Base-by-base conservation (phyloP, 2,329 filamentous ascomycete species). In the Cladosporium sp. region DNA sequence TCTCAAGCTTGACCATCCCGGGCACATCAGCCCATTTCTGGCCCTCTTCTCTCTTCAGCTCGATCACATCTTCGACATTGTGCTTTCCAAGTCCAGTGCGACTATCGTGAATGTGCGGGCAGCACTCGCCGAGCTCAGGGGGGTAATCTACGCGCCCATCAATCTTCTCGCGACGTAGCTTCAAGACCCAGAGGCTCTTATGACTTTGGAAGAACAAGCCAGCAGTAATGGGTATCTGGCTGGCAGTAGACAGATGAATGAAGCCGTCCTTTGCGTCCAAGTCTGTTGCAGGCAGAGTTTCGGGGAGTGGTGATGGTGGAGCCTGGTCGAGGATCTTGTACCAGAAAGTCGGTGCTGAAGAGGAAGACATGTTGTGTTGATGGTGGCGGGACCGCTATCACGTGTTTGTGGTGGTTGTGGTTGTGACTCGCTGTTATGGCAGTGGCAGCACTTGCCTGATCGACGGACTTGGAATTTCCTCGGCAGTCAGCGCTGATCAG, bases 301-400 rank as follows among this genome's bases (percentile, higher is more conserved):
- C 54, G 5, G 69, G 66, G 1, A 70, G 58, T 3, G 69, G 67
- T 8, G 59, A 52, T 12, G 56, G 62, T 1, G 67, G 65, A 7
- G 63, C 22, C 1, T 49, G 14, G 30, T 66, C 63, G 40, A 70
- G 65, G 54, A 71, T 69, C 36, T 71, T 71, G 65, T 71, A 71
- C 47, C 65, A 67, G 60, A 64, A 66, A 15, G 34, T 51, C 5
- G 45, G 58, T 14, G 34, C 22, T 15, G 51, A 20, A 25, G 51
- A 30, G 40, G 55, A 19, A 14, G 28, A 22, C 56, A 59, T 59
- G 28, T 19, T 39, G 30, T 19, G 19, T 17, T 19, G n/a, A 15
- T n/a, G 12, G 5, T 50, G 30, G 11, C 30, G 30, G 30, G 38
- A 34, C 8, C 4, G 8, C 15, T 50, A n/a, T 50, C 11, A n/a